phyloP scores from a whole-genome alignment of 2,329 filamentous ascomycete species.

The Colletotrichum navitas region DNA sequence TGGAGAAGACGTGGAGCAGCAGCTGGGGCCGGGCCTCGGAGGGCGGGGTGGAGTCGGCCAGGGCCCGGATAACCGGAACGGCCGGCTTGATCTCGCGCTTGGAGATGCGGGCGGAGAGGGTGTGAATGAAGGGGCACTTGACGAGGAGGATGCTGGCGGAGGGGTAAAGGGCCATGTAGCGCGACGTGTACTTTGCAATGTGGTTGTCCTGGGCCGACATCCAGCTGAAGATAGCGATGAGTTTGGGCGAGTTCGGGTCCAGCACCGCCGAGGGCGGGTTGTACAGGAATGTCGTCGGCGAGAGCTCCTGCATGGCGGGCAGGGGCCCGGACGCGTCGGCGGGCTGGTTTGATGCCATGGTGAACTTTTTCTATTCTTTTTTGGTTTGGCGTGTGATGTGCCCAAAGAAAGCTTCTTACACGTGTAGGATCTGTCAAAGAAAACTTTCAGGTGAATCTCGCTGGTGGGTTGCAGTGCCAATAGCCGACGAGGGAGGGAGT shows the following conservation, averaged over 20 bases:
- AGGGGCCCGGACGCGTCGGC: conserved; percentile 46
- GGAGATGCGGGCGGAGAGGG: conserved; percentile 51
- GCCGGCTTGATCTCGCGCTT: conserved; percentile 54
- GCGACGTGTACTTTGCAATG: conserved; percentile 64
- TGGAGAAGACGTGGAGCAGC: conserved; percentile 65
- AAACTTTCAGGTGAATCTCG: background rate
- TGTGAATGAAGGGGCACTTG: conserved; percentile 55
- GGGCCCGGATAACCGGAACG: conserved; percentile 54
- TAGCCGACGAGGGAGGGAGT: background rate
- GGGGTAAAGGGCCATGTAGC: conserved; percentile 60
- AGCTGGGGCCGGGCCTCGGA: conserved; percentile 48
- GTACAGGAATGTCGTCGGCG: conserved; percentile 54
- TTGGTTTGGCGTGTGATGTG: no score
- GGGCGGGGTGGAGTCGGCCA: conserved; percentile 44
- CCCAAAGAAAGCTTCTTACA: conserved; percentile 7
- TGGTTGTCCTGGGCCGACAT: conserved; percentile 64
- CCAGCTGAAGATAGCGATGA: conserved; percentile 64
- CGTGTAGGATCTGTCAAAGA: no score
- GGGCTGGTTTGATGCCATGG: conserved; percentile 48
- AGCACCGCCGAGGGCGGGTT: conserved; percentile 44
- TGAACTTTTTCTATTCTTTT: background rate
- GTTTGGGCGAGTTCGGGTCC: conserved; percentile 52
- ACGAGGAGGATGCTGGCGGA: conserved; percentile 61
- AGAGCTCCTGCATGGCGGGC: conserved; percentile 55
- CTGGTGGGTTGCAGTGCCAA: background rate